Base-by-base conservation (phyloP, 306 rosid species). In the Cucurbita moschata region DNA sequence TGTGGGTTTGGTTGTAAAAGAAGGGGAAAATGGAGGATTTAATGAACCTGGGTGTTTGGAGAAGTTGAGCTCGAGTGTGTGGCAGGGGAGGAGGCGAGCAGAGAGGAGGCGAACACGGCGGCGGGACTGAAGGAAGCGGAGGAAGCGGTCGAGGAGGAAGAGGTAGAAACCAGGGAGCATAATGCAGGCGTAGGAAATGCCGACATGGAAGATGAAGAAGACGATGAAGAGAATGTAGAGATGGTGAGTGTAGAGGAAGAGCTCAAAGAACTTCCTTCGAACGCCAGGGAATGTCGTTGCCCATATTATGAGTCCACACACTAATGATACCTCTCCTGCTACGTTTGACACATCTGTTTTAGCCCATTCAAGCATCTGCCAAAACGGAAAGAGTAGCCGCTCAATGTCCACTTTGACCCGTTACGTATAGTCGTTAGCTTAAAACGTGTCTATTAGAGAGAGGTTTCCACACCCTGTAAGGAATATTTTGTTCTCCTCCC, bases 121-220 rank as follows among this genome's bases (percentile, higher is more conserved):
- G 2, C 78, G 74, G 18, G 96, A 92, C 62, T 90, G 96, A 4
- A 90, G 78, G 61, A 88, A 86, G 43, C 98, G 74, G 5, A 92
- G 57, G 84, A 1, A 88, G 35, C 98, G 96, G 58, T 92, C 98
- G 15, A 92, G 70, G 51, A 87, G 0, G 78, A 92, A 92, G 80
- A 92, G 96, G 85, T 82, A 90, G 78, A 90, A 87, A 59, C 89
- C 86, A 13, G 96, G 98, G 61, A 92, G 89, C 88, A 86, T 85
- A 0, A 79, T 78, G 78, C 72, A 79, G 0, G 88, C 4, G 54
- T 37, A 80, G 16, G 88, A 44, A 49, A 90, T 73, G 23, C 96
- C 88, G 12, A 88, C 91, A 23, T 90, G 98, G 60, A 92, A 87
- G 75, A 88, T 14, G 77, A 80, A 92, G 92, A 92, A 92, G 42